A percentile compares a stretch with the other conserved stretches of the same genome.
These are phyloP conservation scores for Ophiostoma fasciatum DNA, from an alignment of 2,329 filamentous ascomycete genomes.

Conservation along the genomic window DNA sequence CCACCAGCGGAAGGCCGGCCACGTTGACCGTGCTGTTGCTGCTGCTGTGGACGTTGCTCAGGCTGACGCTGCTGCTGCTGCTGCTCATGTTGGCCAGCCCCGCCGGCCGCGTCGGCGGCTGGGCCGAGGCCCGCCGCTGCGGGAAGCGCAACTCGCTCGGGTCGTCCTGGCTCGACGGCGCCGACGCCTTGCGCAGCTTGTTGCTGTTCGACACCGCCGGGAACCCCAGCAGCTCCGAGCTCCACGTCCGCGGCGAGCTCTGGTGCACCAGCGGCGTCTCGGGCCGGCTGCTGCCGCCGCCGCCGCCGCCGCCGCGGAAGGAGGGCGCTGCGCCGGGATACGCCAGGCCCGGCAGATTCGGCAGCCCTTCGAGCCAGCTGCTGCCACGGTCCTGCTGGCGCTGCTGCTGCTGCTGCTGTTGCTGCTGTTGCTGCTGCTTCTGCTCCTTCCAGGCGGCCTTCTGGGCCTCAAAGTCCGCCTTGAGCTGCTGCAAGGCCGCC, in stretches of 20 bases:
- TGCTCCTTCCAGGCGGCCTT: conserved; percentile 22
- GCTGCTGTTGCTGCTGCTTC: conserved; percentile 7
- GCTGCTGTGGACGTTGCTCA: conserved; percentile 18
- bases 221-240: conserved; percentile 37
- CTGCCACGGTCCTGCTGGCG: conserved; percentile 2
- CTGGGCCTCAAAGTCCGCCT: conserved; percentile 35
- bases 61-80: conserved; percentile 12
- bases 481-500: conserved; percentile 42
- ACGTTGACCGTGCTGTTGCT: no score
- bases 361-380: conserved; percentile 43
- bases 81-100: conserved; percentile 20
- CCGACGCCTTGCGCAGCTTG: conserved; percentile 31
- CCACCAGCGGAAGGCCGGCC: conserved; percentile 19
- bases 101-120: conserved; percentile 28
- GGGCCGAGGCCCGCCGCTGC: conserved; percentile 34
- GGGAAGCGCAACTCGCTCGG: conserved; percentile 25
- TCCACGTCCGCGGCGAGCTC: conserved; percentile 32
- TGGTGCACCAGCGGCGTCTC: conserved; percentile 40
- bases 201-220: conserved; percentile 25
- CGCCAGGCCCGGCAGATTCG: conserved; percentile 28
- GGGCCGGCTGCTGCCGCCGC: conserved; percentile 33
- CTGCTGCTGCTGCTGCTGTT: neutral
- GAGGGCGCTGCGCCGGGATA: conserved; percentile 19
- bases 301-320: conserved; percentile 1
- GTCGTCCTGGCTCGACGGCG: conserved; percentile 34